These are phyloP conservation scores for Paragyromitra xinjiangensis DNA, from an alignment of 495 filamentous ascomycete genomes.

Conservation along the genomic window DNA sequence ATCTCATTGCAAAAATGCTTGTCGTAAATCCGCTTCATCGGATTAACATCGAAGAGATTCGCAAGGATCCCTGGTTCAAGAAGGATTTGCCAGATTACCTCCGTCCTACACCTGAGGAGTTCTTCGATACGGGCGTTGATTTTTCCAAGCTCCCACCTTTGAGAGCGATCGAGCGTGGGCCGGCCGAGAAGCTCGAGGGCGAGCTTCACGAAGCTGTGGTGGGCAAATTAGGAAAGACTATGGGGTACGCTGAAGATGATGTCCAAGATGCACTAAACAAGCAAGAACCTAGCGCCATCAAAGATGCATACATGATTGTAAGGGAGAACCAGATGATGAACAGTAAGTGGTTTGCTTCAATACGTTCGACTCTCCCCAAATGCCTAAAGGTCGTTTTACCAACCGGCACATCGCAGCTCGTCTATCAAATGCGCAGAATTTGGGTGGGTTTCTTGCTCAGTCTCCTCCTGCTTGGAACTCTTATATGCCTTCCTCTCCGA, in stretches of 20 bases:
- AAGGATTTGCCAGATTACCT: conserved; percentile 85
- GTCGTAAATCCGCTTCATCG: conserved; percentile 93
- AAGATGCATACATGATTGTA: conserved; percentile 97
- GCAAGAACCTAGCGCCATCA: conserved; percentile 95
- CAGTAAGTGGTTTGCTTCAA: conserved; percentile 67
- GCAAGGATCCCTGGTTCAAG: conserved; percentile 93
- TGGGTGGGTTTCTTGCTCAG: conserved; percentile 64
- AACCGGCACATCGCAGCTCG: conserved; percentile 58
- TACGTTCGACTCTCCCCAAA: conserved; percentile 23
- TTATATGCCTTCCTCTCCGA: conserved; percentile 59
- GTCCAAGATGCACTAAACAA: conserved; percentile 91
- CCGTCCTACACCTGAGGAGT: conserved; percentile 88
- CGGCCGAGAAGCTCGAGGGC: conserved; percentile 78
- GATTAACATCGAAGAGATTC: conserved; percentile 91
- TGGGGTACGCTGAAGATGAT: conserved; percentile 95
- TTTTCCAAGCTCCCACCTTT: conserved; percentile 86
- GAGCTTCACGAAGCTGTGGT: conserved; percentile 91
- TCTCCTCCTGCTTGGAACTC: conserved; percentile 63
- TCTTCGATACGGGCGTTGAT: conserved; percentile 90
- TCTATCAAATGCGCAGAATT: conserved; percentile 61
- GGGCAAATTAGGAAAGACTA: conserved; percentile 93
- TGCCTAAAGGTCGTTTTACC: conserved; percentile 16
- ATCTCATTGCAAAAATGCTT: conserved; percentile 90
- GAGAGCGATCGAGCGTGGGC: conserved; percentile 77
- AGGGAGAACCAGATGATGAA: conserved; percentile 98